These are phyloP conservation scores for Geotrichum histeridarum DNA, from an alignment of 1,139 yeast genomes.

Conservation along the genomic window DNA sequence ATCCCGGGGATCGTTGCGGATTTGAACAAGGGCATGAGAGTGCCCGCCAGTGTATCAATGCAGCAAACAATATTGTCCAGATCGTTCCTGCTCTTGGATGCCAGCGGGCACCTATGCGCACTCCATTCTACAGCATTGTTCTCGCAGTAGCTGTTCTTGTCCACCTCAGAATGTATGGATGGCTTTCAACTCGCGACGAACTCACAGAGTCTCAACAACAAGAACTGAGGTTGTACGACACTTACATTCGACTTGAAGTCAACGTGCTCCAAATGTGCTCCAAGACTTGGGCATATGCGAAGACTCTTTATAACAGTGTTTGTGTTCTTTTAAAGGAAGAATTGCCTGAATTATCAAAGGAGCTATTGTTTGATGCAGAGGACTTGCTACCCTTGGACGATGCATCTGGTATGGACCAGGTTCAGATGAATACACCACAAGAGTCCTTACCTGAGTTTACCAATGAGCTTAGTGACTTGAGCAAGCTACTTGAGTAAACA, in stretches of 20 bases:
- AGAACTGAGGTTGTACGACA: slow-evolving; percentile 8
- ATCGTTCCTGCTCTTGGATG: slow-evolving; percentile 14
- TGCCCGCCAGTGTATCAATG: slow-evolving; percentile 14
- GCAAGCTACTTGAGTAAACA: background rate
- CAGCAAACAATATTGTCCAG: slow-evolving; percentile 17
- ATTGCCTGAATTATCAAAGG: slow-evolving; percentile 17
- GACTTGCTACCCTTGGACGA: background rate
- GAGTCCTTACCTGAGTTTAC: slow-evolving; percentile 13
- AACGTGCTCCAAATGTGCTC: slow-evolving; percentile 9
- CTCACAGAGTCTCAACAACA: slow-evolving; percentile 7
- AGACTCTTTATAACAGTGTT: slow-evolving; percentile 11
- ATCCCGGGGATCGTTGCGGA: slow-evolving; percentile 6
- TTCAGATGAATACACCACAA: background rate
- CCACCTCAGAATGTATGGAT: slow-evolving; percentile 17
- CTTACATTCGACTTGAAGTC: slow-evolving; percentile 9
- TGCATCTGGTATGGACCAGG: background rate
- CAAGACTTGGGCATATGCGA: slow-evolving; percentile 15
- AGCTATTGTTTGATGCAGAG: slow-evolving; percentile 9
- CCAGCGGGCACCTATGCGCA: slow-evolving; percentile 3
- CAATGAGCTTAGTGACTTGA: slow-evolving; percentile 16
- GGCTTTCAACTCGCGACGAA: slow-evolving; percentile 3
- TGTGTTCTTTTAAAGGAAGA: slow-evolving; percentile 17
- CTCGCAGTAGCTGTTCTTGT: slow-evolving; percentile 17
- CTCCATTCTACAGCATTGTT: slow-evolving; percentile 15
- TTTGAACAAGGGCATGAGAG: background rate